Conservation (phyloP, 768 basidiomycete species). For the Sarcodon aspratus region DNA sequence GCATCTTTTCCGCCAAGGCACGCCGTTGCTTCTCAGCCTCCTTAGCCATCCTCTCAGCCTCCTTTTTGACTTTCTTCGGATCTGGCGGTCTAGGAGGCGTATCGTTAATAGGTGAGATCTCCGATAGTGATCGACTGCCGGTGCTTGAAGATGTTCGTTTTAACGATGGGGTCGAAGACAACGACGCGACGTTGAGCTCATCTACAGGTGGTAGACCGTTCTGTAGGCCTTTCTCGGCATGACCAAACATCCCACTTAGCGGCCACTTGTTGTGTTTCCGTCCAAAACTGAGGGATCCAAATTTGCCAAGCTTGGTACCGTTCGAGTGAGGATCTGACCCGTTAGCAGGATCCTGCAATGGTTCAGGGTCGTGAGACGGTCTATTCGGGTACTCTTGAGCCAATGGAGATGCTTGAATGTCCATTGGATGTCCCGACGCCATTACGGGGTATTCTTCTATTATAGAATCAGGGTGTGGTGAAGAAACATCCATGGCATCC, state of each 20-base stretch:
- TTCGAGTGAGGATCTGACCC: slow-evolving; percentile 30
- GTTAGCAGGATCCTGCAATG: slow-evolving; percentile 22
- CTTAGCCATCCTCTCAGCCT: slow-evolving; percentile 62
- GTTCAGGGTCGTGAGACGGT: slow-evolving; percentile 27
- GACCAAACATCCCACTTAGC: slow-evolving; percentile 53
- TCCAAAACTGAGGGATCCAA: slow-evolving; percentile 34
- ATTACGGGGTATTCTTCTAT: slow-evolving; percentile 27
- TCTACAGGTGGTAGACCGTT: slow-evolving; percentile 59
- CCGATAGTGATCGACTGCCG: slow-evolving; percentile 55
- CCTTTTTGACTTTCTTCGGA: slow-evolving; percentile 70
- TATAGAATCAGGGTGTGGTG: slow-evolving; percentile 34
- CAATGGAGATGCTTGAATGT: slow-evolving; percentile 39
- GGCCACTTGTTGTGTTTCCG: slow-evolving; percentile 65
- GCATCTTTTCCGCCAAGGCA: slow-evolving; percentile 57
- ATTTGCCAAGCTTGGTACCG: slow-evolving; percentile 38
- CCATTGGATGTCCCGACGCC: slow-evolving; percentile 33
- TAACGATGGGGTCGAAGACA: slow-evolving; percentile 48
- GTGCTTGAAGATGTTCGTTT: slow-evolving; percentile 74
- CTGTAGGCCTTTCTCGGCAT: slow-evolving; percentile 52
- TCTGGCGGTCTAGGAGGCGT: slow-evolving; percentile 31
- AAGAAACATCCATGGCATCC: slow-evolving; percentile 50
- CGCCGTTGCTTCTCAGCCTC: slow-evolving; percentile 84
- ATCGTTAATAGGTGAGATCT: slow-evolving; percentile 30
- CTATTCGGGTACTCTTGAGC: slow-evolving; percentile 38
- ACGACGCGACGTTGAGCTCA: slow-evolving; percentile 45